Base-by-base conservation (phyloP, 495 filamentous ascomycete genomes). In the Trypethelium eluteriae region DNA sequence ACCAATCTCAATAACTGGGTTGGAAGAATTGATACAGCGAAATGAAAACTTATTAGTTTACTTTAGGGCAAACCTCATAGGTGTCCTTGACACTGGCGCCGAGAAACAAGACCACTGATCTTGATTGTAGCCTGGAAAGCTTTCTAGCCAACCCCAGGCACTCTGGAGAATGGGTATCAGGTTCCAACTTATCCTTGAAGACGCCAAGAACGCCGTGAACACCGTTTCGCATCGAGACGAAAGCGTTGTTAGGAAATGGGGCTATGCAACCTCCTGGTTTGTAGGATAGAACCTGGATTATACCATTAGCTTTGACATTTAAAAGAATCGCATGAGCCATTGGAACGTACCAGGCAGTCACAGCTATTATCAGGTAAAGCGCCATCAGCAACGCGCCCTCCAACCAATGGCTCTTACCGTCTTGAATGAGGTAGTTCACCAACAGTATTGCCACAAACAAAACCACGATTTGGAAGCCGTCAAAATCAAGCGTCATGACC, bases 351-450 rank as follows among this genome's bases (percentile, higher is more conserved):
- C 72, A 78, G 1, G 73, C 73, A 36, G 74, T 67, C 25, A 76
- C 25, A 16, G 76, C 73, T 46, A 78, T 78, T 65, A 78, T 75
- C 38, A 78, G n/a, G 65, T 78, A 78, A 2, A 73, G 71, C 12
- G 72, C 63, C 68, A 73, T 71, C 0, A 78, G 66, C 32, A 78
- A 65, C 16, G 76, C 71, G 11, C 76, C 76, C 66, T 78, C 76
- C 18, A 78, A 70, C 76, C 76, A 77, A 67, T 77, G 71, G 35
- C 63, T 66, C 65, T 72, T 72, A 64, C 70, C 70, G 62, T 72
- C 70, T 62, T 73, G 69, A 35, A 76, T 70, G 39, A 76, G 39
- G 59, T 74, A 76, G 41, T 71, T 74, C 3, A 74, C 71, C 7
- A 74, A 41, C 18, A 76, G 65, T 32, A 74, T 68, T 16, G 69